Evolutionary conservation across 495 filamentous ascomycete genomes (phyloP).

Genomic region (Hypoxylon perforatum): DNA sequence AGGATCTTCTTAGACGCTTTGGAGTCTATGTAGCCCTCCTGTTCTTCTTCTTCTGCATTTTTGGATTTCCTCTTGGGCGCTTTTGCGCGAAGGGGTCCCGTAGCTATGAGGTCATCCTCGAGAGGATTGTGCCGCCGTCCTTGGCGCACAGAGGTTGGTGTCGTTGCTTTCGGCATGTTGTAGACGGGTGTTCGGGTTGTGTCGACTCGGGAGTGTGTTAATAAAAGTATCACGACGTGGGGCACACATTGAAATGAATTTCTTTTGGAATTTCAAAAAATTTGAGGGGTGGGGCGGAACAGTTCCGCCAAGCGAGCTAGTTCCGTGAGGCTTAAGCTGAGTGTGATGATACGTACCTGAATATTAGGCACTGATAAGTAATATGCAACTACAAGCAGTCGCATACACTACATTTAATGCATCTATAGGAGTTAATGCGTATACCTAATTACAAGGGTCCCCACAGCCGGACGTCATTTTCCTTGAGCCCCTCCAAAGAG

Average conservation of each 20-base stretch:
- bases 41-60: slow-evolving; percentile 70
- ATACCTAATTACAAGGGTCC: too few species aligned
- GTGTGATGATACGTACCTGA: not conserved
- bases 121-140: slow-evolving; percentile 73
- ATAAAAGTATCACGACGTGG: slow-evolving; percentile 29
- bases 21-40: slow-evolving; percentile 81
- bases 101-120: slow-evolving; percentile 75
- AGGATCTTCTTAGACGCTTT: slow-evolving; percentile 89
- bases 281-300: slow-evolving; percentile 36
- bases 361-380: too few species aligned
- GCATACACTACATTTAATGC: too few species aligned
- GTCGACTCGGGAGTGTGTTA: slow-evolving; percentile 3
- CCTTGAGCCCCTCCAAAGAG: slow-evolving; percentile 34
- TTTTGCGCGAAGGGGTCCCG: slow-evolving; percentile 68
- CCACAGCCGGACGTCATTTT: slow-evolving; percentile 21
- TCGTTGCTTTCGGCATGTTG: slow-evolving; percentile 64
- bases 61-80: slow-evolving; percentile 63
- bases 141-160: slow-evolving; percentile 50
- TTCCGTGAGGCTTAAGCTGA: slow-evolving; percentile 19
- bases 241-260: slow-evolving; percentile 32
- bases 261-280: slow-evolving; percentile 42
- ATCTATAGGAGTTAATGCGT: too few species aligned
- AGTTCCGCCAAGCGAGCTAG: slow-evolving; percentile 32
- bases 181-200: not conserved
- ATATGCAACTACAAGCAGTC: too few species aligned